Percentiles rank a stretch among this genome's conserved stretches.
phyloP scores from a whole-genome alignment of 768 basidiomycete species.

The Trametes gibbosa region DNA sequence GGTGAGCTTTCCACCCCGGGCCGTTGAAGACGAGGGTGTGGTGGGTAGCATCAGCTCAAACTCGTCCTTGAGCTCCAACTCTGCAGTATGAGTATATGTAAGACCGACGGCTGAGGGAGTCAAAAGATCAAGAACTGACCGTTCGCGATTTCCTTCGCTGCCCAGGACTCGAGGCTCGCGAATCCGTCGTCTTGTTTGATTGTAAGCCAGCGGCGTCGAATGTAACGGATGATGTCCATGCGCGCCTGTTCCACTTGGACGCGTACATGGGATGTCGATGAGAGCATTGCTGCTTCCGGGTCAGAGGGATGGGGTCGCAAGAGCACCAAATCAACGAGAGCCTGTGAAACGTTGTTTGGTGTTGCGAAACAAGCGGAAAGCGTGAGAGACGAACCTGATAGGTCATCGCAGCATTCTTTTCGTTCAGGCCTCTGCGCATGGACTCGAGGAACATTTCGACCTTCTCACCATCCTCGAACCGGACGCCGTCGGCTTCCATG shows the following conservation, averaged over 20 bases:
- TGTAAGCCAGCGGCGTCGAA: conserved; percentile 74
- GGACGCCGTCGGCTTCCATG: conserved; percentile 67
- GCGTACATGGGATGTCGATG: conserved; percentile 67
- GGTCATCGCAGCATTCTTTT: conserved; percentile 59
- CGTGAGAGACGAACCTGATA: conserved; percentile 62
- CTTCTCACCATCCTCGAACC: conserved; percentile 76
- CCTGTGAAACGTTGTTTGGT: conserved; percentile 37
- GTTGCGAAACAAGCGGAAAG: background rate
- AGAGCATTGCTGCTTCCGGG: conserved; percentile 57
- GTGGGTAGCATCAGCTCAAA: conserved; percentile 59
- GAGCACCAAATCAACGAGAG: conserved; percentile 69
- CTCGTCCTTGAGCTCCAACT: conserved; percentile 75
- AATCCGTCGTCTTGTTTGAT: conserved; percentile 80
- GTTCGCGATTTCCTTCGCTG: conserved; percentile 82
- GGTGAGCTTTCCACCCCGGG: conserved; percentile 16
- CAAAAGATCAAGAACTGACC: conserved; percentile 47
- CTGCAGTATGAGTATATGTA: conserved; percentile 36
- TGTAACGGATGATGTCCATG: conserved; percentile 65
- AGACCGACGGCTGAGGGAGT: background rate
- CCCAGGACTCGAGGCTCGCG: conserved; percentile 80
- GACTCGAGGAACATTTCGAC: conserved; percentile 75
- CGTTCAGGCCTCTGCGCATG: conserved; percentile 58
- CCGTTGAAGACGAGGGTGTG: conserved; percentile 26
- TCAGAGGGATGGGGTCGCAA: conserved; percentile 65
- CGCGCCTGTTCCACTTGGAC: conserved; percentile 71